phyloP scores from a whole-genome alignment of 2,329 filamentous ascomycete genomes.

The Geoglossum cookeanum region DNA sequence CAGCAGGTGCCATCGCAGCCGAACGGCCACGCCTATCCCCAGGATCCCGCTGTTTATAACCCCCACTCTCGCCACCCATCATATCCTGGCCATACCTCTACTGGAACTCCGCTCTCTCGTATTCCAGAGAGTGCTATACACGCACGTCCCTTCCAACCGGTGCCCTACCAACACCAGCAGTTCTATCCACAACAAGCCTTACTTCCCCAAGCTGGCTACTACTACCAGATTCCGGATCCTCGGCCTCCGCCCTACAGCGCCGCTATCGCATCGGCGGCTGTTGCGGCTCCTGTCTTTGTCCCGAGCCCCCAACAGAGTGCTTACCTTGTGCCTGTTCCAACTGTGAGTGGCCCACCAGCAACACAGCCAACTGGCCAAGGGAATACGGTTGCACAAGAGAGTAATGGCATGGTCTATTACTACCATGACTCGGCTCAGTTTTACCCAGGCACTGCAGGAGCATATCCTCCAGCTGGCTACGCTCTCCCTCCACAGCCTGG shows the following conservation, averaged over 20 bases:
- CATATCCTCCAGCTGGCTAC: slow-evolving; percentile 34
- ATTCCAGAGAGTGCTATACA: slow-evolving; percentile 88
- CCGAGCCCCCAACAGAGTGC: slow-evolving; percentile 32
- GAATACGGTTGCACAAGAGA: slow-evolving; percentile 56
- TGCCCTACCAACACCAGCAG: slow-evolving; percentile 38
- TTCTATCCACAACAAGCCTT: slow-evolving; percentile 35
- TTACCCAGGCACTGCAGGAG: slow-evolving; percentile 15
- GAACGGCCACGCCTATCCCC: slow-evolving; percentile 35
- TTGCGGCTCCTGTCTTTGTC: slow-evolving; percentile 36
- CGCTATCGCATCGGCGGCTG: slow-evolving; percentile 26
- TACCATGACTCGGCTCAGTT: slow-evolving; percentile 60
- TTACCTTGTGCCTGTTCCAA: slow-evolving; percentile 21
- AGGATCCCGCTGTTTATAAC: slow-evolving; percentile 29
- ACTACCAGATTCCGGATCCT: slow-evolving; percentile 37
- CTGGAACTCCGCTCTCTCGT: slow-evolving; percentile 68
- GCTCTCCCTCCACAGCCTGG: slow-evolving; percentile 27
- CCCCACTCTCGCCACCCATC: slow-evolving; percentile 48
- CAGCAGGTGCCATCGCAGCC: slow-evolving; percentile 77
- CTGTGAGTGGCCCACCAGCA: slow-evolving; percentile 14
- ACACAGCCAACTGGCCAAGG: slow-evolving; percentile 18
- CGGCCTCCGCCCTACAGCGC: slow-evolving; percentile 25
- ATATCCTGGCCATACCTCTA: slow-evolving; percentile 50
- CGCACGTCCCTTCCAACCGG: slow-evolving; percentile 73
- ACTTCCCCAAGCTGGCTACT: slow-evolving; percentile 39
- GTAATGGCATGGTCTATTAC: slow-evolving; percentile 93